Base-by-base conservation (phyloP, 2,329 filamentous ascomycete species). In the Ascochyta fabae region DNA sequence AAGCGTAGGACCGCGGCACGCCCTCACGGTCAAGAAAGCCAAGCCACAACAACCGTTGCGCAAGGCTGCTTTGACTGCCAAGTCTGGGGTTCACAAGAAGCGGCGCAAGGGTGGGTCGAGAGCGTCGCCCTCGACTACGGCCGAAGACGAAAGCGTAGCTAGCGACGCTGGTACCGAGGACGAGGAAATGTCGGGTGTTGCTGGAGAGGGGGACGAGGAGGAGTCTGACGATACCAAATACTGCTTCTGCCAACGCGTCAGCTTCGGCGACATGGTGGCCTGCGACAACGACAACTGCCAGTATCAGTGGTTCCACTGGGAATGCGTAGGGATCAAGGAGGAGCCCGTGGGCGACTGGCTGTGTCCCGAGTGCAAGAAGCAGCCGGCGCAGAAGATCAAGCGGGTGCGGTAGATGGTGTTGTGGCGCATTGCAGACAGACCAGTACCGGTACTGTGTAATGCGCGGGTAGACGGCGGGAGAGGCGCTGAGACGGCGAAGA, bases 231-330 rank as follows among this genome's bases (percentile, higher is more conserved):
- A 89, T 70, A 90, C 79, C 54, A 80, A 91, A 74, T 95, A 95
- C 77, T 95, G 91, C 77, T 82, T 88, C 27, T 95, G 91, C 75
- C 88, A 93, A 73, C 89, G 89, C 66, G 88, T 93, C 62, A 92
- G 89, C 75, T 92, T 90, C 70, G 91, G 91, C 58, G 89, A 94
- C 70, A 95, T 95, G 91, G 90, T 95, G 60, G 91, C 90, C 27
- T 95, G 91, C 78, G 91, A 95, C 79, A 94, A 94, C 74, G 86
- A 89, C 54, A 83, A 88, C 62, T 95, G 91, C 75, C 86, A 87
- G 42, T 90, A 86, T 69, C 90, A 95, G 77, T 95, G 91, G 91
- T 95, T 95, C 74, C 91, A 95, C 77, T 95, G 90, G 89, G 86
- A 77, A 56, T 83, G 80, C 59, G 79, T 82, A 45, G 78, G 78